phyloP scores from a whole-genome alignment of 2,329 filamentous ascomycete genomes.

The Albifimbria verrucaria region DNA sequence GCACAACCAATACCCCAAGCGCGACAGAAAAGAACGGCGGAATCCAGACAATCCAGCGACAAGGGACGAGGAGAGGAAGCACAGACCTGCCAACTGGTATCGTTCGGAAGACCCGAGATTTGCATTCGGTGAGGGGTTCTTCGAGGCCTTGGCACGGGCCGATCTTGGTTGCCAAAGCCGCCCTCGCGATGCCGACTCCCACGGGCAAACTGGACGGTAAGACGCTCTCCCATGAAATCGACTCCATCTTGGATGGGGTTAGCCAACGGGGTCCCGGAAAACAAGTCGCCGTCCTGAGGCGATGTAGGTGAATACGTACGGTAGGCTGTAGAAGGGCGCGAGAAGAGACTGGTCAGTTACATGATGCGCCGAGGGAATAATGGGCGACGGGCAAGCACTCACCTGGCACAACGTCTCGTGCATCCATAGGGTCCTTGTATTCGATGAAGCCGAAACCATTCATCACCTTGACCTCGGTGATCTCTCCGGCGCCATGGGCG shows the following conservation, averaged over 20 bases:
- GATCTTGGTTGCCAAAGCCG: slow-evolving; percentile 51
- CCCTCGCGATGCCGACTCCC: slow-evolving; percentile 62
- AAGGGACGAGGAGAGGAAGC: slow-evolving; percentile 56
- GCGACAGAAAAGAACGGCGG: slow-evolving; percentile 22
- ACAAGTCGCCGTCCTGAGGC: slow-evolving; percentile 1
- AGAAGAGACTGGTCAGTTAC: slow-evolving; percentile 17
- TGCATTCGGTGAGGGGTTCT: slow-evolving; percentile 96
- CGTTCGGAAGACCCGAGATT: slow-evolving; percentile 91
- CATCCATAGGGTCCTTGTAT: slow-evolving; percentile 98
- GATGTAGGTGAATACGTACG: slow-evolving; percentile 44
- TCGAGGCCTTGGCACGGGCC: slow-evolving; percentile 70
- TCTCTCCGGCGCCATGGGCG: slow-evolving; percentile 93
- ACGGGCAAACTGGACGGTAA: slow-evolving; percentile 97
- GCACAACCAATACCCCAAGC: slow-evolving; percentile 24
- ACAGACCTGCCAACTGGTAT: slow-evolving; percentile 99
- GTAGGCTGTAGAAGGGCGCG: slow-evolving; percentile 46
- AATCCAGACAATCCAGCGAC: slow-evolving; percentile 41
- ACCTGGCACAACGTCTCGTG: slow-evolving; percentile 97
- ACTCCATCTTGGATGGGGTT: slow-evolving; percentile 70
- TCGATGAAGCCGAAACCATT: slow-evolving; percentile 99
- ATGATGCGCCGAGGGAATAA: neutral
- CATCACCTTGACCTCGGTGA: slow-evolving; percentile 99
- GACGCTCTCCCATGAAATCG: slow-evolving; percentile 95
- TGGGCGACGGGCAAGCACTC: slow-evolving; percentile 33
- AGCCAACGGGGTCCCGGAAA: slow-evolving; percentile 14